These are phyloP conservation scores for Endocladia muricata DNA, from an alignment of 31 red algal species.

Conservation along the genomic window DNA sequence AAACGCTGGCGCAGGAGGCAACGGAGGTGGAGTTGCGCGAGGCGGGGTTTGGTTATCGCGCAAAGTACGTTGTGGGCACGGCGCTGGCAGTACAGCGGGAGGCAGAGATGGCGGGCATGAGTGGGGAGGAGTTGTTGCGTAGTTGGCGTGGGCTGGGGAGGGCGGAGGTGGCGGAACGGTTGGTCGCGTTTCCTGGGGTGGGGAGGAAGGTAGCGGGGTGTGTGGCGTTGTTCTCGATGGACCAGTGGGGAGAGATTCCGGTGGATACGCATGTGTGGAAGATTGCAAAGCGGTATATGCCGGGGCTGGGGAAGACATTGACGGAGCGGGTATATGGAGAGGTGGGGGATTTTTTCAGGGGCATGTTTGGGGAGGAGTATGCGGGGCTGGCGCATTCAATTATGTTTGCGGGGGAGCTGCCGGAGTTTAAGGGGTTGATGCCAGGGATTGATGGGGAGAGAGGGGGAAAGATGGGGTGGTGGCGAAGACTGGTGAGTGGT, in stretches of 20 bases:
- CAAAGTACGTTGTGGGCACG: constrained; percentile 58
- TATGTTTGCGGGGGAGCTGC: constrained; percentile 74
- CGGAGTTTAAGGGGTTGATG: constrained; percentile 36
- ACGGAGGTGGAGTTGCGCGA: constrained; percentile 61
- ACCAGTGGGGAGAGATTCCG: constrained; percentile 77
- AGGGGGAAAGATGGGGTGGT: too few relatives aligned
- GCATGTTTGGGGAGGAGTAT: constrained; percentile 61
- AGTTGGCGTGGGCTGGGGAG: constrained; percentile 33
- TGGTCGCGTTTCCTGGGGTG: constrained; percentile 65
- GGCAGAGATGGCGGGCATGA: background rate
- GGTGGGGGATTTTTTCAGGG: constrained; percentile 80
- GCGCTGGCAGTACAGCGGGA: constrained; percentile 10
- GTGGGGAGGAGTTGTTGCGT: constrained; percentile 50
- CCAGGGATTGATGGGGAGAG: background rate
- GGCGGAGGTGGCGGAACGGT: constrained; percentile 33
- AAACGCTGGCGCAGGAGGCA: constrained; percentile 32
- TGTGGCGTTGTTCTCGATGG: constrained; percentile 74
- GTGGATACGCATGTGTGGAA: constrained; percentile 94
- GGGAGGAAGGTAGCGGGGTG: constrained; percentile 91
- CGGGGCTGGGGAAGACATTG: constrained; percentile 58
- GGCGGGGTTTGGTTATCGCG: constrained; percentile 90
- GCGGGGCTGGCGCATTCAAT: constrained; percentile 70
- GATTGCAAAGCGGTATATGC: constrained; percentile 73
- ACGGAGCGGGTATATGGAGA: constrained; percentile 48
- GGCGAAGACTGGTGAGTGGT: too few relatives aligned